Base-by-base conservation (phyloP, 2,329 filamentous ascomycete genomes). In the Chlorencoelia australis region DNA sequence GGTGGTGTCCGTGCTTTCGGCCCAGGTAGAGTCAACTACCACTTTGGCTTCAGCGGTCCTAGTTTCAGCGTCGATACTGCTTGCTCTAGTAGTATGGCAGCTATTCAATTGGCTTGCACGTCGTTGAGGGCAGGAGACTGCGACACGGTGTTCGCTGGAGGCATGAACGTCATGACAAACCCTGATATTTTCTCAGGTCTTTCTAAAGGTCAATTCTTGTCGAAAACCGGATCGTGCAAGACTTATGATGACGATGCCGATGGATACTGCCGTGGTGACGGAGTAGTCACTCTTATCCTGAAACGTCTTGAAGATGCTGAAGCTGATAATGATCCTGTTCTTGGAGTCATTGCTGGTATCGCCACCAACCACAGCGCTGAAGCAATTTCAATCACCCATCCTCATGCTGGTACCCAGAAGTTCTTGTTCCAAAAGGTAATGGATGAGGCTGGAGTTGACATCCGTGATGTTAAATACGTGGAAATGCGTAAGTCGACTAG, bases 61-160 rank as follows among this genome's bases (percentile, higher is more conserved):
- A 71, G 68, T 45, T 63, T 73, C 53, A 73, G 68, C 0, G 54
- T 77, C 10, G 72, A 77, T 35, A 76, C 73, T 1, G 73, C 69
- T 14, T 78, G 73, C 52, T 75, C 70, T 16, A 66, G 65, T 8
- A 69, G 67, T 32, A 58, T 76, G 14, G 65, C 73, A 4, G 66
- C 68, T 0, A 59, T 76, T 3, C 67, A 76, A 45, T 53, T 69
- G 21, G 72, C 68, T 2, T 66, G 64, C 13, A 66, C 70, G 34
- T 67, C 64, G 16, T 53, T 76, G 1, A 56, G 63, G 6, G 57
- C 48, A 15, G 61, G 64, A 3, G 67, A 73, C 30, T 59, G 61
- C 0, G 59, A 60, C 3, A 48, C 65, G 24, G 67, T 45, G 9
- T 26, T 58, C 72, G 5, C 58, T 61, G 13, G 59, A 44, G 22